Evolutionary conservation across 441 rosid species (phyloP).

Genomic region (Erodium moschatum): DNA sequence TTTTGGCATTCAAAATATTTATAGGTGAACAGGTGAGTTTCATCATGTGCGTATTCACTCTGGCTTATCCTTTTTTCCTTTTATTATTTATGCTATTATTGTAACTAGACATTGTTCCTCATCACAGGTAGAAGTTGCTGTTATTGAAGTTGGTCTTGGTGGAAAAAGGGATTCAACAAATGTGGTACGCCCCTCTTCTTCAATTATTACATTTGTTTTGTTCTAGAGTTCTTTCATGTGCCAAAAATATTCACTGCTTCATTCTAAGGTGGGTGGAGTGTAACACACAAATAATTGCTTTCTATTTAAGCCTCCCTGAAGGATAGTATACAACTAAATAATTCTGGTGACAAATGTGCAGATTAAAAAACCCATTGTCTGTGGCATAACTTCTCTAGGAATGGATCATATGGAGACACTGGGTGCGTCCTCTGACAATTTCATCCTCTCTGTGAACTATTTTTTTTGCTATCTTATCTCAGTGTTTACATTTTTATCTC

Average conservation of each 20-base stretch:
- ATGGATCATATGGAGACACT: slow-evolving; percentile 71
- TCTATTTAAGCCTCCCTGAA: slow-evolving; percentile 3
- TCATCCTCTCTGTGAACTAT: neutral
- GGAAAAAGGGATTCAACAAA: slow-evolving; percentile 70
- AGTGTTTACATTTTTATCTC: neutral
- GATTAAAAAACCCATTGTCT: slow-evolving; percentile 70
- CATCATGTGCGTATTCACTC: neutral
- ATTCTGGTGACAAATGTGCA: slow-evolving; percentile 29
- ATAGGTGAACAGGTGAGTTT: slow-evolving; percentile 55
- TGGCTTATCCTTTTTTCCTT: neutral
- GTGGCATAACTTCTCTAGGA: slow-evolving; percentile 80
- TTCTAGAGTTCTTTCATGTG: no score
- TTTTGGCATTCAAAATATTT: slow-evolving; percentile 77
- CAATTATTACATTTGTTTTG: no score
- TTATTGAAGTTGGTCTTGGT: slow-evolving; percentile 88
- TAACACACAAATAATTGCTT: neutral
- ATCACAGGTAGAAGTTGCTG: slow-evolving; percentile 68
- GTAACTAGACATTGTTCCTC: slow-evolving; percentile 20
- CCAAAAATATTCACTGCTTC: no score
- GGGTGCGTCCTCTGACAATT: slow-evolving; percentile 34
- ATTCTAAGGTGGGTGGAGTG: neutral
- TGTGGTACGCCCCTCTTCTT: slow-evolving; percentile 46
- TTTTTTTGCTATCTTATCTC: neutral
- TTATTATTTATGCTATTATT: neutral
- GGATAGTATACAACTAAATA: neutral